phyloP scores from a whole-genome alignment of 805 yeast species.

The Sugiyamaella smithiae region DNA sequence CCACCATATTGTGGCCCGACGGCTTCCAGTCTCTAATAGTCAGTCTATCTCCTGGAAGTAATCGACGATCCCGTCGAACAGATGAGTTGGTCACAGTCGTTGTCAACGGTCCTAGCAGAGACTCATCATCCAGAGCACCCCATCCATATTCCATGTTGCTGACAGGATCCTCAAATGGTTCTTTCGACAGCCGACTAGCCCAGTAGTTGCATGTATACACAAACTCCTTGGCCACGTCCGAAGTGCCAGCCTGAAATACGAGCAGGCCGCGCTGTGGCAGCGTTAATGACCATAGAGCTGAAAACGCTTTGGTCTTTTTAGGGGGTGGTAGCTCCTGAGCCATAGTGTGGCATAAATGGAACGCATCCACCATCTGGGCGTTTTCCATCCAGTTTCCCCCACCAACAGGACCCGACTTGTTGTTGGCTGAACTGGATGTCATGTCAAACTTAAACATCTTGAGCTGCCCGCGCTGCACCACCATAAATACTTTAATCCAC shows the following conservation, averaged over 20 bases:
- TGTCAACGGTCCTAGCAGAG: not conserved
- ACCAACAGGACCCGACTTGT: conserved; percentile 38
- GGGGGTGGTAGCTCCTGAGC: conserved; percentile 39
- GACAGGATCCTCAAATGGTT: conserved; percentile 68
- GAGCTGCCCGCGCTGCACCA: conserved; percentile 64
- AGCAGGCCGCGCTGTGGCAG: conserved; percentile 49
- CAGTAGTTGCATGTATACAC: conserved; percentile 82
- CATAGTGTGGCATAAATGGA: conserved; percentile 48
- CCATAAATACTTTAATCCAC: conserved; percentile 57
- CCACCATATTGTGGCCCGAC: conserved; percentile 31
- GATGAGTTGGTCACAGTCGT: conserved; percentile 3
- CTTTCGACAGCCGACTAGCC: conserved; percentile 82
- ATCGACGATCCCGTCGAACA: conserved; percentile 14
- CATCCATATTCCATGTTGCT: conserved; percentile 81
- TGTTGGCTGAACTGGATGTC: conserved; percentile 8
- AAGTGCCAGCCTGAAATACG: conserved; percentile 63
- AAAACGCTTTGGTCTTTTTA: conserved; percentile 36
- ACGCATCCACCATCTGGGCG: conserved; percentile 54
- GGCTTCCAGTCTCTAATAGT: conserved; percentile 35
- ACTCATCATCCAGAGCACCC: conserved; percentile 33
- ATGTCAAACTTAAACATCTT: conserved; percentile 51
- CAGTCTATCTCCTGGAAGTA: conserved; percentile 27
- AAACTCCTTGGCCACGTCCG: conserved; percentile 64
- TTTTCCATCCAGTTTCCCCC: conserved; percentile 70
- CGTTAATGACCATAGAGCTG: conserved; percentile 52